These are phyloP conservation scores for Saccharomycopsis schoenii DNA, from an alignment of 805 yeast species.

Conservation along the genomic window DNA sequence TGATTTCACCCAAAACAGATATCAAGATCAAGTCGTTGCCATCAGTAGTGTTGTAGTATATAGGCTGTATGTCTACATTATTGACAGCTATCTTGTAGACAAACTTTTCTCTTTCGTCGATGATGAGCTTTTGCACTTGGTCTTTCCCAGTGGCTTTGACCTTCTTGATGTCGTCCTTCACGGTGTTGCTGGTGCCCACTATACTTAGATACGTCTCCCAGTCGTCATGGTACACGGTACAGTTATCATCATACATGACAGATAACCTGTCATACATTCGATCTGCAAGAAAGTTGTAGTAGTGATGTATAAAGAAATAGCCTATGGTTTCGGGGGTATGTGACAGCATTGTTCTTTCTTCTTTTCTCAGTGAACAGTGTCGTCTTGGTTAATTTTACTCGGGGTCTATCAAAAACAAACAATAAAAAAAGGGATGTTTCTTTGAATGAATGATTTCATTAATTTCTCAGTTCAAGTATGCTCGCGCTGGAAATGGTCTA, in stretches of 20 bases:
- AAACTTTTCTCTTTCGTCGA: not conserved
- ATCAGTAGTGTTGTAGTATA: not conserved
- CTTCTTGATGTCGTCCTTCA: not conserved
- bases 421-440: too few relatives aligned
- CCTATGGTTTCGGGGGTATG: not conserved
- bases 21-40: not conserved
- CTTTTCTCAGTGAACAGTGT: not conserved
- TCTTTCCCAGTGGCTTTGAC: not conserved
- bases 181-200: not conserved
- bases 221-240: not conserved
- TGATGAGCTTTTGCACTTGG: not conserved
- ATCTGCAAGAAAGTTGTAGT: conserved; percentile 1
- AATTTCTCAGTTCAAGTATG: too few relatives aligned
- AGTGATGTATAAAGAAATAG: not conserved
- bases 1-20: not conserved
- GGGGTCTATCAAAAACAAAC: too few relatives aligned
- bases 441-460: too few relatives aligned
- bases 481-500: too few relatives aligned
- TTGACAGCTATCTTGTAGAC: conserved; percentile 1
- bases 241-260: not conserved
- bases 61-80: not conserved
- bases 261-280: not conserved
- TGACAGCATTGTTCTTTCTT: not conserved
- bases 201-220: not conserved
- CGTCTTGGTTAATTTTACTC: too few relatives aligned